These are phyloP conservation scores for Colletotrichum sp. DNA, from an alignment of 2,329 filamentous ascomycete genomes.

Conservation along the genomic window DNA sequence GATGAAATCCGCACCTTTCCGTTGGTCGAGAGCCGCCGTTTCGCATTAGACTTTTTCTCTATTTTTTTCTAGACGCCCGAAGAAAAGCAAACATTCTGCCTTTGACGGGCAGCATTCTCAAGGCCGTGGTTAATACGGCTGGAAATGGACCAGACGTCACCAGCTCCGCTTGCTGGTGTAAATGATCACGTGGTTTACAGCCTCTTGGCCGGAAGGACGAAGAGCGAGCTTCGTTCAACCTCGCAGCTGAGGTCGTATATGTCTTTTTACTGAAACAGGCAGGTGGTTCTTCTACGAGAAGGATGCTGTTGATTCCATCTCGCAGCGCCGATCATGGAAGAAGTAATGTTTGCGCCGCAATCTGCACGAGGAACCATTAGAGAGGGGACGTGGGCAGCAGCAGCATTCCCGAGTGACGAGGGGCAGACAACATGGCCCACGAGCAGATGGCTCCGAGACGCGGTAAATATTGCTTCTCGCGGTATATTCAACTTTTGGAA, in stretches of 20 bases:
- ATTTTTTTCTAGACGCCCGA: neutral
- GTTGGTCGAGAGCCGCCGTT: neutral
- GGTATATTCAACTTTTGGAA: neutral
- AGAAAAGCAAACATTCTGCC: neutral
- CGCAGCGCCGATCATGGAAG: neutral
- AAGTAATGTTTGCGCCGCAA: neutral
- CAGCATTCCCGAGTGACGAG: neutral
- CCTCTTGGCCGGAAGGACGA: neutral
- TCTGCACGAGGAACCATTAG: neutral
- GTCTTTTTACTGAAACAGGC: neutral
- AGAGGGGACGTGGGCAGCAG: neutral
- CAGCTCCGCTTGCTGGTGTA: neutral
- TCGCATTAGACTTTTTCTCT: neutral
- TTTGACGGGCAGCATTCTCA: neutral
- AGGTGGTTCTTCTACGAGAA: neutral
- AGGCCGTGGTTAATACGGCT: neutral
- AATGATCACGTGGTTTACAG: neutral
- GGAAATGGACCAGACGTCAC: neutral
- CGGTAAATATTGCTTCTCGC: neutral
- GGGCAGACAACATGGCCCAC: neutral
- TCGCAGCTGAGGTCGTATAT: neutral
- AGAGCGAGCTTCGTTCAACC: neutral
- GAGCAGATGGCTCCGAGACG: neutral
- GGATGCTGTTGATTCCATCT: neutral
- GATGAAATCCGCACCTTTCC: neutral